Percentiles rank a stretch among this genome's conserved stretches.
phyloP scores from a whole-genome alignment of 2,329 filamentous ascomycete species.

The Fusarium coffeatum region DNA sequence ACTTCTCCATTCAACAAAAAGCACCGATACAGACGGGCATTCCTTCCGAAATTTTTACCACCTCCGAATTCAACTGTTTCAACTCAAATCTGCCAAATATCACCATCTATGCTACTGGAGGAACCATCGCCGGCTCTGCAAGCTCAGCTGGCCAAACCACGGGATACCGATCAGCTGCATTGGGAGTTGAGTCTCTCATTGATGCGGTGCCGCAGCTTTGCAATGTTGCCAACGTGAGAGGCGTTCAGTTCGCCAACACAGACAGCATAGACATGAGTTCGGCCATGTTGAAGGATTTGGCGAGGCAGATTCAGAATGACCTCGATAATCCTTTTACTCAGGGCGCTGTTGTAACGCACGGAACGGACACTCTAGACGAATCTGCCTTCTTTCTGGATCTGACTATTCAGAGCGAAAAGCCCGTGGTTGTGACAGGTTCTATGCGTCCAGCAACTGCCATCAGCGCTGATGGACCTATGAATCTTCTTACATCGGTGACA shows the following conservation, averaged over 20 bases:
- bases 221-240: slow-evolving; percentile 65
- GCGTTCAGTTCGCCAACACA: slow-evolving; percentile 64
- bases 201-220: slow-evolving; percentile 65
- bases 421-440: slow-evolving; percentile 69
- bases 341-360: slow-evolving; percentile 71
- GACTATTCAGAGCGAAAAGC: slow-evolving; percentile 67
- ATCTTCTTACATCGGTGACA: slow-evolving; percentile 69
- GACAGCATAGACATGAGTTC: slow-evolving; percentile 61
- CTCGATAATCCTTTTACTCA: slow-evolving; percentile 56
- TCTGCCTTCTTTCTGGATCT: slow-evolving; percentile 72
- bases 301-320: slow-evolving; percentile 60
- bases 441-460: slow-evolving; percentile 73
- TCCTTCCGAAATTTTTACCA: slow-evolving; percentile 9
- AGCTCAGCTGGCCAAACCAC: slow-evolving; percentile 60
- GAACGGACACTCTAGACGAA: slow-evolving; percentile 74
- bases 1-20: slow-evolving; percentile 35
- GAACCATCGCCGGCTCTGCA: slow-evolving; percentile 68
- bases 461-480: slow-evolving; percentile 71
- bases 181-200: slow-evolving; percentile 64
- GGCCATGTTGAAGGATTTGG: slow-evolving; percentile 60
- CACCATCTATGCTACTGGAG: slow-evolving; percentile 68
- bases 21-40: slow-evolving; percentile 29
- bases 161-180: slow-evolving; percentile 56
- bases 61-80: slow-evolving; percentile 44
- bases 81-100: slow-evolving; percentile 60